phyloP scores from a whole-genome alignment of 129 eudicot genomes.

The Flaveria ramosissima region DNA sequence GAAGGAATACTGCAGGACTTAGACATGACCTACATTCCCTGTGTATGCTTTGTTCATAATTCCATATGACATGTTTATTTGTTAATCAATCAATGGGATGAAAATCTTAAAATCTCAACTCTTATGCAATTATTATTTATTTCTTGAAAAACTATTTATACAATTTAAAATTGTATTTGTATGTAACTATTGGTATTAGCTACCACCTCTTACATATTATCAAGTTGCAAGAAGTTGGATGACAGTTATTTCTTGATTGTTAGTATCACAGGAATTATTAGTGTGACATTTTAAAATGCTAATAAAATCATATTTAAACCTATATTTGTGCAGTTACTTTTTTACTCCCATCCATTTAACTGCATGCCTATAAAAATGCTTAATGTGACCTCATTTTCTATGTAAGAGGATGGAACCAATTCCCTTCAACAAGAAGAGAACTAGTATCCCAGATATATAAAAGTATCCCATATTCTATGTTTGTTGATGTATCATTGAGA shows the following conservation, averaged over 20 bases:
- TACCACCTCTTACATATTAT: background rate
- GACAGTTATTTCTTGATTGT: background rate
- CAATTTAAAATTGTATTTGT: background rate
- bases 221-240: background rate
- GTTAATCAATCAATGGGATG: conserved; percentile 10
- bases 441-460: conserved; percentile 12
- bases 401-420: background rate
- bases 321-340: conserved; percentile 2
- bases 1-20: conserved; percentile 15
- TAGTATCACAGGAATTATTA: conserved; percentile 1
- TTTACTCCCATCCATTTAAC: conserved; percentile 8
- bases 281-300: background rate
- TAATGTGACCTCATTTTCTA: background rate
- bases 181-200: no score
- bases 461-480: conserved; percentile 3
- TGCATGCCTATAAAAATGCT: conserved; percentile 14
- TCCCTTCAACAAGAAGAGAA: background rate
- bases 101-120: background rate
- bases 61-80: background rate
- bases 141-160: background rate
- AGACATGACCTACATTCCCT: conserved; percentile 16
- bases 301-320: background rate
- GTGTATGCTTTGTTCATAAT: conserved; percentile 6
- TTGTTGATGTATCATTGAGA: conserved; percentile 17
- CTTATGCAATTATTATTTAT: conserved; percentile 10